Evolutionary conservation across 1,284 basidiomycete genomes (phyloP).

Genomic region (Cryptococcus sp.): DNA sequence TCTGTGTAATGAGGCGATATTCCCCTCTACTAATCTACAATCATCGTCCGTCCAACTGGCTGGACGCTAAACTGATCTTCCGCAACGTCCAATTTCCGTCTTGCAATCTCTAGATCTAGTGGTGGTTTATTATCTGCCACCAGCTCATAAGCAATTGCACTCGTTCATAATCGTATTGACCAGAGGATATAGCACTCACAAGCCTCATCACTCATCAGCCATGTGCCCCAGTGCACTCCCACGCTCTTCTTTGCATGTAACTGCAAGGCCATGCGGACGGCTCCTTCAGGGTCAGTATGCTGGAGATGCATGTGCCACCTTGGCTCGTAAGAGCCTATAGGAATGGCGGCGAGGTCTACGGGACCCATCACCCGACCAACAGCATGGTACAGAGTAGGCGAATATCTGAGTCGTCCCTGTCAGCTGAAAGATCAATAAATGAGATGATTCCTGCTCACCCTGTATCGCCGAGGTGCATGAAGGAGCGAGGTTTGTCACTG

Average conservation of each 20-base stretch:
- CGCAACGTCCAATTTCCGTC: conserved; percentile 34
- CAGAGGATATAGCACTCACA: conserved; percentile 29
- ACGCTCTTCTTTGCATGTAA: conserved; percentile 46
- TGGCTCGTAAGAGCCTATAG: conserved; percentile 55
- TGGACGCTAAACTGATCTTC: conserved; percentile 38
- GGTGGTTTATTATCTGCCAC: conserved; percentile 46
- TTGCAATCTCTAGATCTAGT: conserved; percentile 40
- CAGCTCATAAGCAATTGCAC: neutral
- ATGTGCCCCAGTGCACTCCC: conserved; percentile 57
- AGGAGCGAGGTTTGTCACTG: conserved; percentile 34
- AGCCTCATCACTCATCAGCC: conserved; percentile 55
- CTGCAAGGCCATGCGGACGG: conserved; percentile 51
- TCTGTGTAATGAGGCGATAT: neutral
- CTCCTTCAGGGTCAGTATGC: conserved; percentile 54
- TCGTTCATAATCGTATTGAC: neutral
- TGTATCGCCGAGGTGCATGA: conserved; percentile 55
- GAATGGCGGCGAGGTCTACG: conserved; percentile 54
- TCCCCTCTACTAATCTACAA: conserved; percentile 26
- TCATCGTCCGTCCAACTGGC: conserved; percentile 44
- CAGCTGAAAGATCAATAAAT: neutral
- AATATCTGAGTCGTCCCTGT: conserved; percentile 43
- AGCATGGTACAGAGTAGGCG: conserved; percentile 51
- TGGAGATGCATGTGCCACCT: conserved; percentile 53
- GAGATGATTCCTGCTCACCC: conserved; percentile 27
- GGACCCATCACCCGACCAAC: conserved; percentile 54